Evolutionary conservation across 2,329 filamentous ascomycete species (phyloP), one percentile per base, ranked within the genome.

Genomic region (Penicillium oxalicum): DNA sequence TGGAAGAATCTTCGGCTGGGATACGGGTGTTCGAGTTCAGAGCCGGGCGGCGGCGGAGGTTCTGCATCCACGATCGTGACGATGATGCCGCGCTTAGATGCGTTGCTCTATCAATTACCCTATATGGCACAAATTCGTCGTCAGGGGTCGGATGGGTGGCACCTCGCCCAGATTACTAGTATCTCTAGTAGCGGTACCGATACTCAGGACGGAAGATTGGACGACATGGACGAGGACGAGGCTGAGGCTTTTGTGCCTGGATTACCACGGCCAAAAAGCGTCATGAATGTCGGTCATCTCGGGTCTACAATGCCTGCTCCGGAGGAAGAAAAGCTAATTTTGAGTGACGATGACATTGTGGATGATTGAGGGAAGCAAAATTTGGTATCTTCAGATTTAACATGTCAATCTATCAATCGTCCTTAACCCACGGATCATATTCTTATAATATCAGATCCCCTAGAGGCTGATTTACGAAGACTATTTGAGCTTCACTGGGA

Each of bases 311-410:
- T 50, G 24, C 49, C 61, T 2, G 66, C 78, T 18, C 12, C 35
- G 54, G 71, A 76, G 37, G 77, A 82, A 52, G 81, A 83, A 65
- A 86, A 84, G 59, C 70, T 91, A 55, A 80, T 88, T 39, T 70
- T 91, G 36, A 88, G 84, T 58, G 88, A 93, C 61, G 88, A 93
- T 69, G 88, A 93, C 72, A 91, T 93, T 63, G 86, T 90, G 66
- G 87, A 91, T 60, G 73, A 79, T 56, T 74, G 59, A 63, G 8
- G 29, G 11, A 18, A 18, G 18, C 18, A 18, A 18, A 18, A 18
- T 18, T 18, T 18, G 18, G 18, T 18, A 18, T 18, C 18, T 18
- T 18, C 18, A 18, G 2, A 18, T 2, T 18, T 18, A 18, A 18
- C 18, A 18, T 18, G 18, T 18, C 18, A 18, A 18, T 18, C 2